Percentiles rank a stretch among this genome's conserved stretches.
These are phyloP conservation scores for Kluyveromyces starmeri DNA, from an alignment of 805 yeast species.

Conservation along the genomic window DNA sequence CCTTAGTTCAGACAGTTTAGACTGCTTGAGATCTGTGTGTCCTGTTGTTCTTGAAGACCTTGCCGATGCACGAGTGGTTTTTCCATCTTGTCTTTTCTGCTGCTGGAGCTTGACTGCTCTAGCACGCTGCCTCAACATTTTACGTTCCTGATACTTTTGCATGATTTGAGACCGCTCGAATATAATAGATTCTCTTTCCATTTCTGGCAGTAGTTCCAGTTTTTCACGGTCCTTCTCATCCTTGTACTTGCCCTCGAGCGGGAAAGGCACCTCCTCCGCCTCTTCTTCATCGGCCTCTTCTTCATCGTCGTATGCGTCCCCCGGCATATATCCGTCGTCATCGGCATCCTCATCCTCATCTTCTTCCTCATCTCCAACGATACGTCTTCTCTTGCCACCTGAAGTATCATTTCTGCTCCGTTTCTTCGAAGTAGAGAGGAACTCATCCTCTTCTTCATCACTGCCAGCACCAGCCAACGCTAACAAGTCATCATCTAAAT, in stretches of 20 bases:
- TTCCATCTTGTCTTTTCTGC: conserved; percentile 17
- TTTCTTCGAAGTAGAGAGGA: conserved; percentile 21
- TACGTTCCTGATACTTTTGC: conserved; percentile 80
- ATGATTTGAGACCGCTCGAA: conserved; percentile 89
- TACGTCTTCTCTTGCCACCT: conserved; percentile 29
- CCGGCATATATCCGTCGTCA: conserved; percentile 35
- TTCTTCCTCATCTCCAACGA: conserved; percentile 29
- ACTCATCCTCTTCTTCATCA: conserved; percentile 33
- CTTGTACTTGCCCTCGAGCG: conserved; percentile 84
- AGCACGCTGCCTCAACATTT: conserved; percentile 75
- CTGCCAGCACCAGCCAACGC: conserved; percentile 84
- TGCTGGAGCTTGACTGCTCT: conserved; percentile 33
- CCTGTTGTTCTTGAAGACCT: conserved; percentile 34
- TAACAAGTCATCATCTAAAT: conserved; percentile 87
- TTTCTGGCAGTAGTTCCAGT: conserved; percentile 70
- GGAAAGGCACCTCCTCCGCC: conserved; percentile 65
- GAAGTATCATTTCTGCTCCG: conserved; percentile 21
- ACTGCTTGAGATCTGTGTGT: conserved; percentile 32
- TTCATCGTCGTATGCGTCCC: conserved; percentile 23
- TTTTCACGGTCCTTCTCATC: conserved; percentile 67
- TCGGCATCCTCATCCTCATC: conserved; percentile 32
- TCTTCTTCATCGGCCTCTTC: conserved; percentile 32
- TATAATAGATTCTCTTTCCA: conserved; percentile 82
- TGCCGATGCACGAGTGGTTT: conserved; percentile 23
- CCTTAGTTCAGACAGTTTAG: conserved; percentile 62